Evolutionary conservation across 2,329 filamentous ascomycete genomes (phyloP).

Genomic region (Endocalyx cinctus): DNA sequence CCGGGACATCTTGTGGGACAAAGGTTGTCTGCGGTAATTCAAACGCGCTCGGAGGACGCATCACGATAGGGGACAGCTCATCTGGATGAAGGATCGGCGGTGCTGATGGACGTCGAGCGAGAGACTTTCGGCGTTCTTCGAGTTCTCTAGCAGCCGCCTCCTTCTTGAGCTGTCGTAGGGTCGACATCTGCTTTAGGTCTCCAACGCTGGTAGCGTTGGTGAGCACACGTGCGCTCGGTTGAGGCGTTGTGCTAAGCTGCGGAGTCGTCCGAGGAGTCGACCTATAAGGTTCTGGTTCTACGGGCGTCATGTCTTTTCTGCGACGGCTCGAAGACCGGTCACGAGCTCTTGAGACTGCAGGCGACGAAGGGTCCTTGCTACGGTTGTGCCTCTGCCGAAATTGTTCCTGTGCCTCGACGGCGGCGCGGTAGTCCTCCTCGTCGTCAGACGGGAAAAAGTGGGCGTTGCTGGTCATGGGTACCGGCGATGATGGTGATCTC

Average conservation of each 20-base stretch:
- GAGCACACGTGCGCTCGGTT: conserved; percentile 9
- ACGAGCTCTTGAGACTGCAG: conserved; percentile 24
- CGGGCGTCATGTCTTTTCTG: conserved; percentile 26
- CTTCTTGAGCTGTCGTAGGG: conserved; percentile 62
- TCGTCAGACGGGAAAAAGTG: conserved; percentile 58
- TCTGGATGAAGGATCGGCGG: conserved; percentile 75
- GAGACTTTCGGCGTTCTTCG: conserved; percentile 79
- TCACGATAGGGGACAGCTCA: conserved; percentile 39
- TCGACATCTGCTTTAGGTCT: conserved; percentile 51
- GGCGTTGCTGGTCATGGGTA: conserved; percentile 64
- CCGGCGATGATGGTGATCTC: conserved; percentile 74
- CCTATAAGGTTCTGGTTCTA: conserved; percentile 20
- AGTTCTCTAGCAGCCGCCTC: conserved; percentile 78
- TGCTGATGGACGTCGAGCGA: conserved; percentile 74
- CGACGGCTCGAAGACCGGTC: conserved; percentile 37
- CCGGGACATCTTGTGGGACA: conserved; percentile 38
- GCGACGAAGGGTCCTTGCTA: conserved; percentile 33
- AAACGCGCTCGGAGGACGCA: conserved; percentile 28
- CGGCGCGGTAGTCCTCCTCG: conserved; percentile 55
- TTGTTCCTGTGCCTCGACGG: conserved; percentile 48
- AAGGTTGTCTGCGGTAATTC: conserved; percentile 41
- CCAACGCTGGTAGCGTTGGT: conserved; percentile 40
- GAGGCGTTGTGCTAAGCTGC: conserved; percentile 17
- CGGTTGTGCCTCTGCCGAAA: conserved; percentile 53
- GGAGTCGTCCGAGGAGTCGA: too few species aligned